Percentiles rank a stretch among this genome's conserved stretches.
Evolutionary conservation across 257 asterid species (phyloP).

Genomic region (Linderniella brevidens): DNA sequence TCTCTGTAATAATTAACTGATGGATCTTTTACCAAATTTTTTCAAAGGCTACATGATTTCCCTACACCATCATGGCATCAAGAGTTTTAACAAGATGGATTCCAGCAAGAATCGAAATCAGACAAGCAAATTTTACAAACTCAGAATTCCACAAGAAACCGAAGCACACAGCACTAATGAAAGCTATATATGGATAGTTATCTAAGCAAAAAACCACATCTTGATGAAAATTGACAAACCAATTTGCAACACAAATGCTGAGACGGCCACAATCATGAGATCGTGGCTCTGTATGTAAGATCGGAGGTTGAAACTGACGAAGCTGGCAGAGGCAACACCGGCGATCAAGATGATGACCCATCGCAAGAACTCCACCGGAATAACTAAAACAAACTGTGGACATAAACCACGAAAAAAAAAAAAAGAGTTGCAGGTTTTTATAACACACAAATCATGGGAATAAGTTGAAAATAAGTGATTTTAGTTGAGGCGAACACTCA

Average conservation of each 20-base stretch:
- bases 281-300: slow-evolving; percentile 38
- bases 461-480: no score
- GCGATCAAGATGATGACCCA: slow-evolving; percentile 55
- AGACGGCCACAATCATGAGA: slow-evolving; percentile 31
- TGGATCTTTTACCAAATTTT: no score
- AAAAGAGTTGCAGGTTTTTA: no score
- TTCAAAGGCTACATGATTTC: no score
- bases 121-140: no score
- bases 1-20: no score
- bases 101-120: no score
- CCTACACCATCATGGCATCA: no score
- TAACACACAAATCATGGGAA: slow-evolving; percentile 1
- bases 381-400: slow-evolving; percentile 52
- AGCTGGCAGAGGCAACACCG: slow-evolving; percentile 68
- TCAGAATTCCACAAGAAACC: no score
- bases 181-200: no score
- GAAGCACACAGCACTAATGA: no score
- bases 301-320: slow-evolving; percentile 64
- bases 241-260: slow-evolving; percentile 78
- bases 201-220: slow-evolving; percentile 62
- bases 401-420: not conserved
- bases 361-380: slow-evolving; percentile 60
- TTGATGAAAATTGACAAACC: slow-evolving; percentile 86
- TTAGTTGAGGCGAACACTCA: slow-evolving; percentile 22
- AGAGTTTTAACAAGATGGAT: no score